Evolutionary conservation across 129 eudicot genomes (phyloP).

Genomic region (Daucus carota): DH1_v3.0 NC_030383.2:6484501-6485000

Average conservation of each 20-base stretch:
- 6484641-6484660: neutral
- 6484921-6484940: neutral
- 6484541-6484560: neutral
- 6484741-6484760: neutral
- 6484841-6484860: neutral
- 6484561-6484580: neutral
- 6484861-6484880: neutral
- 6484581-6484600: neutral
- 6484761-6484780: neutral
- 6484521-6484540: conserved; percentile 10
- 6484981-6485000: neutral
- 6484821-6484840: neutral
- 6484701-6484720: neutral
- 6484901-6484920: neutral
- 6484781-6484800: neutral
- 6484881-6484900: neutral
- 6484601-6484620: neutral
- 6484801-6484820: neutral
- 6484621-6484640: neutral
- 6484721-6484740: neutral
- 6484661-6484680: neutral
- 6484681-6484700: neutral
- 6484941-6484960: neutral
- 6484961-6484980: neutral
- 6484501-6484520: conserved; percentile 82